Base-by-base conservation (phyloP, 2,329 filamentous ascomycete genomes). In the Cytospora piceae region DNA sequence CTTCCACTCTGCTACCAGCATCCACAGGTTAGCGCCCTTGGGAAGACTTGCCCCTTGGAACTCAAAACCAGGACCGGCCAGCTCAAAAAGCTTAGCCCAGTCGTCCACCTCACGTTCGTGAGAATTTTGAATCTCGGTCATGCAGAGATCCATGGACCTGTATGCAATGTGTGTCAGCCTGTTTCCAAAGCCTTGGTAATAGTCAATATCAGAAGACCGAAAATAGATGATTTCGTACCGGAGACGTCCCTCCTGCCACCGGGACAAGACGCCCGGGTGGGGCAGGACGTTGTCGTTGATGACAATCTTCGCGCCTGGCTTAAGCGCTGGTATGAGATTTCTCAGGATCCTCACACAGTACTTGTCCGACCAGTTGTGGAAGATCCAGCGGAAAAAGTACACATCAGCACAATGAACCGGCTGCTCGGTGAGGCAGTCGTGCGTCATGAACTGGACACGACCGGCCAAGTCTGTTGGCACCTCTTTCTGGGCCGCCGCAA, bases 341-440 rank as follows among this genome's bases (percentile, higher is more conserved):
- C 71, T 73, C 20, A 74, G 68, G 14, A 78, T 76, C 34, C 68
- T 69, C 29, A 71, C 56, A 1, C 69, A 69, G 51, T 77, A 72
- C 37, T 73, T 73, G 51, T 81, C 78, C 0, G 78, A 72, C 79
- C 79, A 82, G 71, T 82, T 78, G 65, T 82, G 80, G 11, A 83
- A 70, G 51, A 82, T 79, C 69, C 74, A 72, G n/a, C 79, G 77
- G 62, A 81, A 24, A n/a, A 55, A 24, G 11, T 62, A 68, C 29
- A 62, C 51, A 52, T 64, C 32, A n/a, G 53, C 57, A 37, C 34
- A 6, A 32, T n/a, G n/a, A 2, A 55, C 51, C 3, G 56, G 22
- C n/a, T 64, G 62, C 8, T 31, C 20, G 2, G 22, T 24, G 17
- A 64, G 58, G 7, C 60, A 8, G 27, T 64, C 62, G 6, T 64